Evolutionary conservation across 2,329 filamentous ascomycete species (phyloP), one percentile per base, ranked within the genome.

Genomic region (Pezicula radicicola): DNA sequence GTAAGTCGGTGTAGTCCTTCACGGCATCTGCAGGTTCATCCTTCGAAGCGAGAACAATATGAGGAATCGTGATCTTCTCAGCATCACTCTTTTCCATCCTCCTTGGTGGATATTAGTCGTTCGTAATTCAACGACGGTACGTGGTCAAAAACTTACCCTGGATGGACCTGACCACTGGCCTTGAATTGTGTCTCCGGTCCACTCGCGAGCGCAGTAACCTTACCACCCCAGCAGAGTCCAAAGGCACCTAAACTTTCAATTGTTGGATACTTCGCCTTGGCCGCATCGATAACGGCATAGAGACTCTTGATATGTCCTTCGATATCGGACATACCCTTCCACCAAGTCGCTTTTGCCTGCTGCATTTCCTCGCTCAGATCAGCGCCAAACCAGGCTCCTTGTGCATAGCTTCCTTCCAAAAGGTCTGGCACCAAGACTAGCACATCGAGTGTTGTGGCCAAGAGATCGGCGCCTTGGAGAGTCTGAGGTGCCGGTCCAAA

Each of bases 401-500:
- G 12, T 46, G 10, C 64, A 46, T 45, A 39, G 10, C 48, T 40
- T 66, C 89, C 91, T 53, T 88, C 79, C 75, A 96, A 95, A 79
- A 90, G 92, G 72, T 96, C 91, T 16, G 92, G 92, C 55, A 96
- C 91, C 70, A 92, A 88, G 61, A 96, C 88, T 60, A 85, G 83
- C 70, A 72, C 66, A 19, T 49, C 46, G 62, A 80, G 74, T 52
- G 75, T 73, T 47, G 71, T 70, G 39, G 81, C 75, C 13, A 87
- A 70, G 54, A 80, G 86, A 63, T 90, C 86, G 53, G 83, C 83
- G 28, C 85, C 87, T 66, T 89, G 85, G 2, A 88, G 59, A 6
- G 84, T 87, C 70, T 89, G 86, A 27, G 81, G 77, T 60, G 80
- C 85, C 76, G 85, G 80, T 58, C 85, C 84, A 63, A 87, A 87